A percentile compares a stretch with the other conserved stretches of the same genome.
Conservation (phyloP, 768 basidiomycete species). For the Amanita muscaria region DNA sequence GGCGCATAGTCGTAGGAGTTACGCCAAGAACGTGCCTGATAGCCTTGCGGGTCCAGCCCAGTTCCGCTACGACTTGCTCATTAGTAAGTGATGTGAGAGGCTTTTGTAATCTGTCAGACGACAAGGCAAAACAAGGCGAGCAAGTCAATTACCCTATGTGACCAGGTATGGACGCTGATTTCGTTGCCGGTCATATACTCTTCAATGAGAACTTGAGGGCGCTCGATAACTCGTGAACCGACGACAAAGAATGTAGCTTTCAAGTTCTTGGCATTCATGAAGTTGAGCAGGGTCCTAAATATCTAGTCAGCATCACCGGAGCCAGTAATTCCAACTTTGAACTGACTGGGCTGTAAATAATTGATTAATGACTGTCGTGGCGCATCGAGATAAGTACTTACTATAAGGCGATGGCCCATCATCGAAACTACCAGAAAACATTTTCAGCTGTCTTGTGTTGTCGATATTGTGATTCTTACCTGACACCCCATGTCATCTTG, state of each 20-base stretch:
- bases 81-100: constrained; percentile 64
- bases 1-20: constrained; percentile 70
- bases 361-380: constrained; percentile 8
- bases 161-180: constrained; percentile 87
- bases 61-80: constrained; percentile 82
- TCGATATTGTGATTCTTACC: constrained; percentile 20
- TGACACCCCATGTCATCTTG: constrained; percentile 70
- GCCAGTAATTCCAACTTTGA: background rate
- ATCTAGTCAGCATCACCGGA: constrained; percentile 6
- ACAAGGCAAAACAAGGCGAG: background rate
- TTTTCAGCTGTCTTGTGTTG: constrained; percentile 4
- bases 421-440: constrained; percentile 47
- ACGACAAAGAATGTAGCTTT: constrained; percentile 88
- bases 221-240: constrained; percentile 76
- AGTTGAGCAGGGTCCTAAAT: constrained; percentile 59
- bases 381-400: constrained; percentile 29
- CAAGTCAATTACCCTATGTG: constrained; percentile 49
- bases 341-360: constrained; percentile 40
- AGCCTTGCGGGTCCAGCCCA: constrained; percentile 85
- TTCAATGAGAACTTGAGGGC: constrained; percentile 64
- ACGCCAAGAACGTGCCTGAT: constrained; percentile 73
- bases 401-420: constrained; percentile 85
- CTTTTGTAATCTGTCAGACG: constrained; percentile 23
- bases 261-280: constrained; percentile 53
- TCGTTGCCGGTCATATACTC: constrained; percentile 78